These are phyloP conservation scores for Chaetomium tenue DNA, from an alignment of 495 filamentous ascomycete species.

Conservation along the genomic window DNA sequence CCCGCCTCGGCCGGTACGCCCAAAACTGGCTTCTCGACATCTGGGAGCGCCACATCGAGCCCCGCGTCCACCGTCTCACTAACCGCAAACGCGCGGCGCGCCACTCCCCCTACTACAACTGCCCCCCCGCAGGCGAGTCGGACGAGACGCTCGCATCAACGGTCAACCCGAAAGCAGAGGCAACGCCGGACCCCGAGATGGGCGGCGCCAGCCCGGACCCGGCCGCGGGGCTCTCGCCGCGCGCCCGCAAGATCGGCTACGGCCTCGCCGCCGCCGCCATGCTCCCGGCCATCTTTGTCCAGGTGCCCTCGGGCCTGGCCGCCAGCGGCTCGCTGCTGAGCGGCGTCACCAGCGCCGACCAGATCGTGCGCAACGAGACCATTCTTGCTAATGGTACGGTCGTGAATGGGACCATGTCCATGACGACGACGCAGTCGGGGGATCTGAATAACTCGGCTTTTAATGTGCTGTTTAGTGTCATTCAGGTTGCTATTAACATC, in stretches of 20 bases:
- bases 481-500: slow-evolving; percentile 90
- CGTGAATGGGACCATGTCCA: slow-evolving; percentile 33
- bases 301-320: slow-evolving; percentile 86
- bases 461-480: slow-evolving; percentile 81
- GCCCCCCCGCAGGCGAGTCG: slow-evolving; percentile 11
- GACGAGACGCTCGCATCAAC: slow-evolving; percentile 11
- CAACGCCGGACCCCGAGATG: slow-evolving; percentile 23
- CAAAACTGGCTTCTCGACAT: slow-evolving; percentile 35
- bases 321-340: slow-evolving; percentile 77
- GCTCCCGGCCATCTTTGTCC: slow-evolving; percentile 90
- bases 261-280: slow-evolving; percentile 85
- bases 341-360: slow-evolving; percentile 80
- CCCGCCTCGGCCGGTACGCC: slow-evolving; percentile 58
- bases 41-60: slow-evolving; percentile 34
- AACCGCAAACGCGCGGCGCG: slow-evolving; percentile 1
- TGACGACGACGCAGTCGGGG: neutral
- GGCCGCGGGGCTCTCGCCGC: slow-evolving; percentile 13
- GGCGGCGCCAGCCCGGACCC: slow-evolving; percentile 10
- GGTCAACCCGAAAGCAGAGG: slow-evolving; percentile 7
- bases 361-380: slow-evolving; percentile 59
- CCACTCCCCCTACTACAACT: slow-evolving; percentile 23
- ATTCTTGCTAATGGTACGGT: slow-evolving; percentile 32
- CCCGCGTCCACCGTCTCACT: slow-evolving; percentile 25
- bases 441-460: slow-evolving; percentile 67
- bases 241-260: slow-evolving; percentile 50